Evolutionary conservation across 495 filamentous ascomycete genomes (phyloP), one percentile per base, ranked within the genome.

Genomic region (Schizothecium vesticola): DNA sequence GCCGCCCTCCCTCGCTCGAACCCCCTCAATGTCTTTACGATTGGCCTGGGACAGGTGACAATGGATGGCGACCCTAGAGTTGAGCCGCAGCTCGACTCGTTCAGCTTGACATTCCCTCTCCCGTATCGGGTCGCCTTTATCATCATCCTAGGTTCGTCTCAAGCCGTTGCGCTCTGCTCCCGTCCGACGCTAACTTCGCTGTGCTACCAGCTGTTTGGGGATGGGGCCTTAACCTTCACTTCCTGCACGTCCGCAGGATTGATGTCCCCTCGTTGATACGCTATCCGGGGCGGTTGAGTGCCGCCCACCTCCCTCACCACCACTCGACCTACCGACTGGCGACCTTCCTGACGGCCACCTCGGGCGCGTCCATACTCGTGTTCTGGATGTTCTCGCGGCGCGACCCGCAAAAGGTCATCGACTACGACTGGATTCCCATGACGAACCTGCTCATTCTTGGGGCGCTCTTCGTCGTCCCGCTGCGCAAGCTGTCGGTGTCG

Each of bases 211-310:
- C 91, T 69, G 87, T 96, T 71, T 97, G 93, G 93, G 92, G 90
- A 72, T 97, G 92, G 92, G 93, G 88, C 63, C 72, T 89, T 66
- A 96, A 95, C 80, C 86, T 97, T 23, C 92, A 97, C 63, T 93
- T 90, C 78, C 86, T 97, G 51, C 82, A 86, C 71, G 77, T 87
- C 65, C 79, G 86, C 69, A 88, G 88, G 74, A 94, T 97, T 80
- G 91, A 96, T 75, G 90, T 94, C 61, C 90, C 91, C 24, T 79
- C 88, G 28, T 83, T 96, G 25, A 90, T 96, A 60, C 87, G 89
- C 73, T 96, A 96, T 76, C 92, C 92, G 23, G 75, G 84, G 25
- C 89, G 90, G 55, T 75, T 85, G 56, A 89, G 86, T 57, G 74
- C 89, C 64, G 80, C 85, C 67, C 88, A 92, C 70, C 83, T 83